Evolutionary conservation across 2,329 filamentous ascomycete genomes (phyloP).

Genomic region (Trichoderma gracile): DNA sequence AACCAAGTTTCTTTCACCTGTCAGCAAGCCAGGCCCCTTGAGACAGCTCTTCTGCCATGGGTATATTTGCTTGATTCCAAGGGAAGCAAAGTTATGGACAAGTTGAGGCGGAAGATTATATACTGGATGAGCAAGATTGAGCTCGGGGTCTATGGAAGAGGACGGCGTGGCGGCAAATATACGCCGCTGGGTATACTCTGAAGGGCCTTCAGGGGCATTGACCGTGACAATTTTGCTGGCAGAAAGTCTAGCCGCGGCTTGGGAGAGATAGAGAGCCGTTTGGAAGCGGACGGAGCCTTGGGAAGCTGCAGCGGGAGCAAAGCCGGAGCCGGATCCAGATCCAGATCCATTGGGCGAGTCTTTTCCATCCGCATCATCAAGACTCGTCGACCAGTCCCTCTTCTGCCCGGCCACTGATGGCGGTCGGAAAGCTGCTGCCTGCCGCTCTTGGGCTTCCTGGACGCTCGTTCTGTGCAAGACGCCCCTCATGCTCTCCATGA

Average conservation of each 20-base stretch:
- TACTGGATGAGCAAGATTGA: slow-evolving; percentile 61
- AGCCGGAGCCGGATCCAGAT: background rate
- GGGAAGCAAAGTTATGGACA: slow-evolving; percentile 62
- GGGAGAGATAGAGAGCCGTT: slow-evolving; percentile 38
- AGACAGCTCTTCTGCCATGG: slow-evolving; percentile 79
- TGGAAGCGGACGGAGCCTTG: slow-evolving; percentile 37
- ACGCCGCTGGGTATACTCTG: slow-evolving; percentile 60
- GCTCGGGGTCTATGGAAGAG: slow-evolving; percentile 51
- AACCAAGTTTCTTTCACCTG: slow-evolving; percentile 68
- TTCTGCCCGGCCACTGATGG: slow-evolving; percentile 52
- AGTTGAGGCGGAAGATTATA: slow-evolving; percentile 64
- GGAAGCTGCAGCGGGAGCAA: slow-evolving; percentile 14
- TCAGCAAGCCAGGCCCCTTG: slow-evolving; percentile 64
- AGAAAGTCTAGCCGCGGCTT: slow-evolving; percentile 35
- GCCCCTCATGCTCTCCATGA: slow-evolving; percentile 45
- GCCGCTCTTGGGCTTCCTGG: slow-evolving; percentile 45
- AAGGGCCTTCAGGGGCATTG: slow-evolving; percentile 34
- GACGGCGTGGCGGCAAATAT: slow-evolving; percentile 56
- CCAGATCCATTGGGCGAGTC: background rate
- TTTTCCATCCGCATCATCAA: slow-evolving; percentile 23
- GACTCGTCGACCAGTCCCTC: slow-evolving; percentile 39
- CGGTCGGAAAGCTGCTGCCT: slow-evolving; percentile 43
- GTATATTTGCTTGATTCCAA: slow-evolving; percentile 74
- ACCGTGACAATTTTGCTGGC: slow-evolving; percentile 50
- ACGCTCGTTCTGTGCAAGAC: slow-evolving; percentile 54